Conservation (phyloP, 2,329 filamentous ascomycete genomes). For the Cylindrodendrum hubeiense region DNA sequence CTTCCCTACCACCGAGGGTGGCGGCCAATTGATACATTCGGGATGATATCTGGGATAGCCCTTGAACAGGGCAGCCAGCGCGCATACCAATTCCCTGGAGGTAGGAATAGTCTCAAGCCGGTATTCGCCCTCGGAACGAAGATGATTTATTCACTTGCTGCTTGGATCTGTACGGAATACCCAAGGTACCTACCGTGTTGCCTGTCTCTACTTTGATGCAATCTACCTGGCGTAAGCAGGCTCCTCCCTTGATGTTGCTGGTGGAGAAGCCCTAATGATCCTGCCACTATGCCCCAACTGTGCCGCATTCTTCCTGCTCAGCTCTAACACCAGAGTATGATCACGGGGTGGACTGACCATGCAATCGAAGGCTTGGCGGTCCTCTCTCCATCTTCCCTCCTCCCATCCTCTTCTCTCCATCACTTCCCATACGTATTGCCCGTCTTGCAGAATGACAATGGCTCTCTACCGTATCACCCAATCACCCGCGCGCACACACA, state of each 20-base stretch:
- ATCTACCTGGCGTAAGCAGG: conserved; percentile 11
- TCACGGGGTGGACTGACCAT: conserved; percentile 10
- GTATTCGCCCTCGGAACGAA: background rate
- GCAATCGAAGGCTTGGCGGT: conserved; percentile 8
- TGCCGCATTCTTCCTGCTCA: conserved; percentile 5
- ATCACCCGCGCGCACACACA: too few relatives aligned
- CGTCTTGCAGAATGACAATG: background rate
- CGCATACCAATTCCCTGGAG: background rate
- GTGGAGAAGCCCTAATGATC: conserved; percentile 14
- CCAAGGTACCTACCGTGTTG: background rate
- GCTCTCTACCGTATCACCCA: conserved; percentile 15
- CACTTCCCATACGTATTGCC: background rate
- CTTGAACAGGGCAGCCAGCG: background rate
- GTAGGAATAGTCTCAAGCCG: background rate
- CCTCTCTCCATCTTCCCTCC: background rate
- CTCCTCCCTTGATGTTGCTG: conserved; percentile 27
- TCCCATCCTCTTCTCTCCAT: background rate
- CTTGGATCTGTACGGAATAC: too few relatives aligned
- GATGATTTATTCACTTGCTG: background rate
- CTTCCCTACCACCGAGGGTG: background rate
- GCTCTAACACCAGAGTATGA: background rate
- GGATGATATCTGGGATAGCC: background rate
- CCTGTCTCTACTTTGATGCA: too few relatives aligned
- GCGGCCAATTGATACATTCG: background rate
- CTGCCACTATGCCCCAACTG: background rate